Evolutionary conservation across 2,329 filamentous ascomycete genomes (phyloP), one percentile per base, ranked within the genome.

Genomic region (Claviceps quebecensis): DNA sequence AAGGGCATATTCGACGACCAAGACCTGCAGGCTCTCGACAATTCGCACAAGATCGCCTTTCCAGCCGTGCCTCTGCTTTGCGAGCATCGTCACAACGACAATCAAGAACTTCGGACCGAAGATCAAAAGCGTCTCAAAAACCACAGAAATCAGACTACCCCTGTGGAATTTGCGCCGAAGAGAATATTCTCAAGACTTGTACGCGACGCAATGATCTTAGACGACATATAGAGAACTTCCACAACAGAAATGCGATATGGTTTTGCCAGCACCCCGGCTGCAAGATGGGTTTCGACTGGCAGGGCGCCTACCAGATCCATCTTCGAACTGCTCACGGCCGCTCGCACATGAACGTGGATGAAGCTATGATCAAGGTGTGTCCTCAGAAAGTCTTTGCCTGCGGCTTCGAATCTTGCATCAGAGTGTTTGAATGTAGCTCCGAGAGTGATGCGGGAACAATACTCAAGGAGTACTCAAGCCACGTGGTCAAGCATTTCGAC

Each of bases 331-430:
- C 61, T 5, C 72, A 74, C 50, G 66, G 68, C 45, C 69, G 69
- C 23, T 67, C 67, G 2, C 63, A 68, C 16, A 68, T 70, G 63
- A 64, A 63, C 14, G 61, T 70, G 22, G 67, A 69, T 51, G 67
- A 71, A 38, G 68, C 67, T 56, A 70, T 67, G 56, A 64, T 71
- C 40, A 66, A 64, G 26, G 59, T 73, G 5, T 73, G 71, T 52
- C 68, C 68, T 1, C 72, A 74, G 55, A 68, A 70, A 3, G 67
- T 74, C 22, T 75, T 74, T 54, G 72, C 71, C 17, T 75, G 72
- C 54, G 72, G 72, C 11, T 74, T 74, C 52, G 66, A 68, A 51
- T 66, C 66, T 48, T 74, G 72, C 54, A 55, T 61, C 11, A 61
- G 67, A n/a, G 65, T 75, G 2, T 70, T 72, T 40, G 72, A 74